A percentile compares a stretch with the other conserved stretches of the same genome.
Conservation (phyloP, 371 early-diverging fungal genomes). For the Coemansia sp. region DNA sequence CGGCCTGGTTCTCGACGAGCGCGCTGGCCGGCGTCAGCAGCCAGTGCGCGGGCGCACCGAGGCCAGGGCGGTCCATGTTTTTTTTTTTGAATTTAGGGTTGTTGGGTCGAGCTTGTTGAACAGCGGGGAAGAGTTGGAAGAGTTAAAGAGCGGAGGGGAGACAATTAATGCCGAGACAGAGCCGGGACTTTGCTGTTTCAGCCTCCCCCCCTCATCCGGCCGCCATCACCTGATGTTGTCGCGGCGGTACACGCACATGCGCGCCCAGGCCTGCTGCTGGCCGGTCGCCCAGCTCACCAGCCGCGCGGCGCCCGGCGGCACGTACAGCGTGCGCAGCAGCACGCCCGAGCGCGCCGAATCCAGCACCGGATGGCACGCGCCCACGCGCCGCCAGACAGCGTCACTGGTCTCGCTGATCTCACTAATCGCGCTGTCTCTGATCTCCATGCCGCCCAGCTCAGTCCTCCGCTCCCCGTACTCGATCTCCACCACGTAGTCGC, state of each 20-base stretch:
- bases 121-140: too few relatives aligned
- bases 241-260: constrained; percentile 23
- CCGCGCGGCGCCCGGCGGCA: constrained; percentile 2
- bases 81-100: not conserved
- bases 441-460: too few relatives aligned
- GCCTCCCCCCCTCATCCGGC: not conserved
- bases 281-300: not conserved
- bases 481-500: constrained; percentile 74
- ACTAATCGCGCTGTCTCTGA: not conserved
- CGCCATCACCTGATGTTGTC: not conserved
- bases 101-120: too few relatives aligned
- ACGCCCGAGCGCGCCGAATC: constrained; percentile 23
- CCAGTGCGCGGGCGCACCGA: constrained; percentile 41
- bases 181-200: too few relatives aligned
- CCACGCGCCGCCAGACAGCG: constrained; percentile 9
- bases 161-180: too few relatives aligned
- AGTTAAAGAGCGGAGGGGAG: too few relatives aligned
- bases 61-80: constrained; percentile 21
- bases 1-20: constrained; percentile 38
- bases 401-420: not conserved
- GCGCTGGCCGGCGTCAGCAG: constrained; percentile 30
- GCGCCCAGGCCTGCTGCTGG: constrained; percentile 24
- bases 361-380: constrained; percentile 35
- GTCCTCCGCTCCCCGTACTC: constrained; percentile 49
- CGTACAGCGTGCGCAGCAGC: constrained; percentile 35